These are phyloP conservation scores for Gentiana macrophylla DNA, from an alignment of 257 asterid species.

Conservation along the genomic window DNA sequence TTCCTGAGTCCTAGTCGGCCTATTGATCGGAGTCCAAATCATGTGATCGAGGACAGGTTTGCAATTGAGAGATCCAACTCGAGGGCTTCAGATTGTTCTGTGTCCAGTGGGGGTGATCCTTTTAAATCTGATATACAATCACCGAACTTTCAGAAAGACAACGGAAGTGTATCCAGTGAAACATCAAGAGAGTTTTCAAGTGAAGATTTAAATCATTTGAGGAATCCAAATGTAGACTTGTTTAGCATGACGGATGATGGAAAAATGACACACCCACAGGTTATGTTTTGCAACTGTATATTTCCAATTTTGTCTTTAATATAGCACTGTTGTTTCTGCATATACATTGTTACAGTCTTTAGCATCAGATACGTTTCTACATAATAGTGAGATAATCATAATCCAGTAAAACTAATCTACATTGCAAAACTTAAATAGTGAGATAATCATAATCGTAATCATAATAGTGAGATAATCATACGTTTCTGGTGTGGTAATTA, in stretches of 20 bases:
- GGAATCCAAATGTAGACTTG: constrained; percentile 4
- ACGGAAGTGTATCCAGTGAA: constrained; percentile 56
- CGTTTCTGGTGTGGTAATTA: neutral
- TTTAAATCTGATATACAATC: constrained; percentile 38
- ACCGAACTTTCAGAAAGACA: constrained; percentile 44
- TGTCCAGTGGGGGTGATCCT: constrained; percentile 54
- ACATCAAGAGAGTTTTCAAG: constrained; percentile 44
- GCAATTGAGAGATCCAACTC: constrained; percentile 47
- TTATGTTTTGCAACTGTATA: constrained; percentile 16
- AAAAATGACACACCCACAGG: constrained; percentile 39
- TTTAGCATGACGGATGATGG: constrained; percentile 20
- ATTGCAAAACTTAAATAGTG: too few species aligned
- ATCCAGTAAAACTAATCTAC: too few species aligned
- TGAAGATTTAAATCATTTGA: constrained; percentile 23
- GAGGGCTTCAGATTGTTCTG: constrained; percentile 53
- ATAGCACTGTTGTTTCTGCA: neutral
- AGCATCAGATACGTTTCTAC: neutral
- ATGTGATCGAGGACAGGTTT: constrained; percentile 39
- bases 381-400: neutral
- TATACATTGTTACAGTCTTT: too few species aligned
- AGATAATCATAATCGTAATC: too few species aligned
- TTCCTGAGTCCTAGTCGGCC: constrained; percentile 67
- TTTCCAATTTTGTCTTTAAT: neutral
- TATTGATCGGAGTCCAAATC: constrained; percentile 55
- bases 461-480: too few species aligned